Conservation (phyloP, 345 rosid genomes). For the Eucalyptus urophylla region DNA sequence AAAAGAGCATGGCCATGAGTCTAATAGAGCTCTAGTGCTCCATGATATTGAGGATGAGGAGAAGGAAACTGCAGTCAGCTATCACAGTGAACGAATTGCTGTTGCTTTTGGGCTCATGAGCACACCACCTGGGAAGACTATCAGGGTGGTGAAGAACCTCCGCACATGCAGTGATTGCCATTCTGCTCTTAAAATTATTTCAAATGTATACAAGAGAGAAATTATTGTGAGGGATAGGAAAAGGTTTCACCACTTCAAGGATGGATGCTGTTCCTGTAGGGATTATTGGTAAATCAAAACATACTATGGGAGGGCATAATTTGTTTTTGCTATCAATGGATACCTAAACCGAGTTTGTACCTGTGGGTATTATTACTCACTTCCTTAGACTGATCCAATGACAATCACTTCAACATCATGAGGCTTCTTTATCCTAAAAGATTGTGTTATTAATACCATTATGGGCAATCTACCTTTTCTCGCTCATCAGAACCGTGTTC, state of each 20-base stretch:
- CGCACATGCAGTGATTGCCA: neutral
- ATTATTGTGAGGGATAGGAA: neutral
- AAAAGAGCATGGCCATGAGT: neutral
- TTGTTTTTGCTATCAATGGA: neutral
- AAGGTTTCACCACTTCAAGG: neutral
- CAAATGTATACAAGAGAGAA: neutral
- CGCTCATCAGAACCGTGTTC: neutral
- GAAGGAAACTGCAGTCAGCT: neutral
- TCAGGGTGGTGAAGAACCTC: neutral
- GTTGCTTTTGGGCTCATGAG: conserved; percentile 1
- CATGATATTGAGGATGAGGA: neutral
- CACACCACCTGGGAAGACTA: neutral
- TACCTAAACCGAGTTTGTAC: neutral
- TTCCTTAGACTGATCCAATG: neutral
- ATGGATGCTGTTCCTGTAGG: neutral
- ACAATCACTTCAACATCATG: neutral
- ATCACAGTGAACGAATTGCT: neutral
- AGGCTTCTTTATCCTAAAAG: neutral
- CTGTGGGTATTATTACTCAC: neutral
- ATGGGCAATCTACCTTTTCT: neutral
- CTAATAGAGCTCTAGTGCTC: neutral
- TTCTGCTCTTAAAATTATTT: neutral
- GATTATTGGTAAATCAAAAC: neutral
- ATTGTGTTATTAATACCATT: neutral
- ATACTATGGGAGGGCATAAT: neutral